phyloP scores from a whole-genome alignment of 2,329 filamentous ascomycete genomes.

The Fonsecaea monophora region DNA sequence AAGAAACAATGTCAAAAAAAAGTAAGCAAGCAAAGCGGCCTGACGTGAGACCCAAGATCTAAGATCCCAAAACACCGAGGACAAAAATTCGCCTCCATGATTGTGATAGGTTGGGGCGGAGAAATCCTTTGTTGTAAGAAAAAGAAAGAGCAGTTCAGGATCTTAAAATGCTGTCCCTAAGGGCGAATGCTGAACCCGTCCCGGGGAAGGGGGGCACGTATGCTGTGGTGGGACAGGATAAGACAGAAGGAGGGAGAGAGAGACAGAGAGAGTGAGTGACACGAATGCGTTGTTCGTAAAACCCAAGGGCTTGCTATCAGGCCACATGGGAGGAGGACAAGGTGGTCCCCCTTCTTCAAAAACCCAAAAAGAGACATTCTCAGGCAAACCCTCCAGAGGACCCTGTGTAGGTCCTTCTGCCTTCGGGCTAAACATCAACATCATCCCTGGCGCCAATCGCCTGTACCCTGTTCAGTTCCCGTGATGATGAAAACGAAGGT shows the following conservation, averaged over 20 bases:
- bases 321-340: not conserved
- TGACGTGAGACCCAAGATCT: constrained; percentile 17
- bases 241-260: not conserved
- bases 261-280: not conserved
- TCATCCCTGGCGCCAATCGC: not conserved
- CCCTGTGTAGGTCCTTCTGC: not conserved
- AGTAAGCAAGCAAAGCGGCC: constrained; percentile 8
- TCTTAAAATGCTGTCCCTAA: too few relatives aligned
- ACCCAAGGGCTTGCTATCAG: constrained; percentile 5
- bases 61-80: not conserved
- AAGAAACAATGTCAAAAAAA: constrained; percentile 12
- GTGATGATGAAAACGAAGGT: not conserved
- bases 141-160: too few relatives aligned
- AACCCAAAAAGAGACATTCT: not conserved
- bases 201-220: not conserved
- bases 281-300: constrained; percentile 14
- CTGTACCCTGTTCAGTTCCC: not conserved
- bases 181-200: not conserved
- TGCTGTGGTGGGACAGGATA: not conserved
- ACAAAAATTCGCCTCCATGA: not conserved
- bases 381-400: not conserved
- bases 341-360: not conserved
- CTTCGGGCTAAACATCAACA: constrained; percentile 6
- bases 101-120: constrained; percentile 12
- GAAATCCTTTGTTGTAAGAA: constrained; percentile 2